Conservation (phyloP, 2,329 filamentous ascomycete genomes). For the Pseudogymnoascus sp. region DNA sequence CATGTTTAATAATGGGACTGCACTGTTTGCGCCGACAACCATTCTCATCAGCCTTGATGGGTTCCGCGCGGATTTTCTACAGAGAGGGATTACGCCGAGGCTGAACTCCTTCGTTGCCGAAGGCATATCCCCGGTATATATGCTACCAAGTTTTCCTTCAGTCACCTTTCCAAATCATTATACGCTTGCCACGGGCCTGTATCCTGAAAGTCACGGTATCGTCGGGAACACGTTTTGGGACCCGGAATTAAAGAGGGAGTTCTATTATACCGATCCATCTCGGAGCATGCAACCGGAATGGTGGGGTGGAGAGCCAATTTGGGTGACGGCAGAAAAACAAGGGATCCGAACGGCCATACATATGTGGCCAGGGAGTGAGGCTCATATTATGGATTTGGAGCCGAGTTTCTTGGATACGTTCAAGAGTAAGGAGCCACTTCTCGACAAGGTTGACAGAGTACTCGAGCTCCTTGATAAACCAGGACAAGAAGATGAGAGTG, state of each 20-base stretch:
- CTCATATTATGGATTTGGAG: constrained; percentile 65
- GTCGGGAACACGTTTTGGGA: constrained; percentile 97
- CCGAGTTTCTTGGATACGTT: constrained; percentile 78
- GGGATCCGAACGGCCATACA: constrained; percentile 75
- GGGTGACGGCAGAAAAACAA: constrained; percentile 83
- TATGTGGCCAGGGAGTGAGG: constrained; percentile 98
- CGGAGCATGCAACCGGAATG: constrained; percentile 77
- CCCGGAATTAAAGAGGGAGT: constrained; percentile 63
- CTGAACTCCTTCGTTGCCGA: constrained; percentile 70
- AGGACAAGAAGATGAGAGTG: constrained; percentile 51
- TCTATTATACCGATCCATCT: constrained; percentile 73
- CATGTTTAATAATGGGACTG: constrained; percentile 66
- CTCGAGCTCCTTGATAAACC: constrained; percentile 79
- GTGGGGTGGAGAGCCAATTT: constrained; percentile 88
- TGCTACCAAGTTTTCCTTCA: constrained; percentile 89
- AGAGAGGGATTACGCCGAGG: constrained; percentile 72
- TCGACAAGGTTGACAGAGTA: constrained; percentile 69
- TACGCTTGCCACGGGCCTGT: constrained; percentile 82
- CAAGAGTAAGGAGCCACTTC: constrained; percentile 66
- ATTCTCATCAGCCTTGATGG: constrained; percentile 91
- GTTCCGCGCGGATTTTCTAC: constrained; percentile 88
- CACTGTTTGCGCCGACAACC: constrained; percentile 82
- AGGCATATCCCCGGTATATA: constrained; percentile 84
- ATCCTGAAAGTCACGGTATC: constrained; percentile 86
- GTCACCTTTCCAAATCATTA: constrained; percentile 97